Conservation (phyloP, 2,329 filamentous ascomycete species). For the Chalara sp. region DNA sequence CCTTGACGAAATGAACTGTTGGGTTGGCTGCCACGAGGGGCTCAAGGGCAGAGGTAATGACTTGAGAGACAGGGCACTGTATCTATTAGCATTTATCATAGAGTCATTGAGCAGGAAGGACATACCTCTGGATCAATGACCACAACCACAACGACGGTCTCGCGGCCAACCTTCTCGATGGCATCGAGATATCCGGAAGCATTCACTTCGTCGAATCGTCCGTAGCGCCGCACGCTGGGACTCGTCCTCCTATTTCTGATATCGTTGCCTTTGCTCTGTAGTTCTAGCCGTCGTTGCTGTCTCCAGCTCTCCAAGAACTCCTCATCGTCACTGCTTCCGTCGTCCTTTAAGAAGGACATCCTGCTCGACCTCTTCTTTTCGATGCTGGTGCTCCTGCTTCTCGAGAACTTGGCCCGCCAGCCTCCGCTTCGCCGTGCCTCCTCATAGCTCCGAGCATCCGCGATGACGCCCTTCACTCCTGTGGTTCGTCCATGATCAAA, state of each 20-base stretch:
- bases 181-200: constrained; percentile 91
- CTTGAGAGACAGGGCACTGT: constrained; percentile 70
- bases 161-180: constrained; percentile 78
- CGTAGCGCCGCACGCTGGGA: constrained; percentile 72
- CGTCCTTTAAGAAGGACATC: constrained; percentile 18
- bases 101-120: constrained; percentile 8
- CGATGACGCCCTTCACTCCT: constrained; percentile 81
- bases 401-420: constrained; percentile 46
- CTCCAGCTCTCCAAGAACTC: constrained; percentile 88
- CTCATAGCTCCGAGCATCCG: constrained; percentile 73
- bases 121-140: constrained; percentile 83
- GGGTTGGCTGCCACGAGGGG: constrained; percentile 67
- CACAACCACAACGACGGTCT: constrained; percentile 85
- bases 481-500: constrained; percentile 67
- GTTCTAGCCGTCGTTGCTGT: constrained; percentile 68
- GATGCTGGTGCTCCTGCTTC: constrained; percentile 10
- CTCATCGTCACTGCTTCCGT: constrained; percentile 48
- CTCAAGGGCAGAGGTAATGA: constrained; percentile 71
- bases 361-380: constrained; percentile 16
- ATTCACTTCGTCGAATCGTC: constrained; percentile 76
- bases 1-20: constrained; percentile 78
- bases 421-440: constrained; percentile 45
- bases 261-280: constrained; percentile 55
- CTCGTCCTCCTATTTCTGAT: constrained; percentile 63
- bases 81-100: constrained; percentile 14